Conservation (phyloP, 2,329 filamentous ascomycete species). For the Diaporthe caulivora region DNA sequence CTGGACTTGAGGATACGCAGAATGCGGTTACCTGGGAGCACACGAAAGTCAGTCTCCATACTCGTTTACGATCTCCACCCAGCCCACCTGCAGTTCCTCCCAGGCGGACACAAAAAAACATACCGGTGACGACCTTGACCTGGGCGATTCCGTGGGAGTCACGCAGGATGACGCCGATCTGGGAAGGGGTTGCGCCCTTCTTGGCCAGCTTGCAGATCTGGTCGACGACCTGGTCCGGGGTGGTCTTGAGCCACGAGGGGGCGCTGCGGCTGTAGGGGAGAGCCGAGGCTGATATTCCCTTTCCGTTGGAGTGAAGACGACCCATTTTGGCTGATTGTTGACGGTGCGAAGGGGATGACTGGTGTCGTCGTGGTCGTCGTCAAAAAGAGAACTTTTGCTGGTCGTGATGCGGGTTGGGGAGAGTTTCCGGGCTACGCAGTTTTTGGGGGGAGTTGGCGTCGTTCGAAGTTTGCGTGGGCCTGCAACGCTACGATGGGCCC, state of each 20-base stretch:
- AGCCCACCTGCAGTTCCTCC: background rate
- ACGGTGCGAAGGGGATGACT: conserved; percentile 43
- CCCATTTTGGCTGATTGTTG: conserved; percentile 77
- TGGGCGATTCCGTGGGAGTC: conserved; percentile 98
- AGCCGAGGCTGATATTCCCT: conserved; percentile 97
- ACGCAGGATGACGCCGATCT: conserved; percentile 98
- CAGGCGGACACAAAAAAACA: conserved; percentile 50
- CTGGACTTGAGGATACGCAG: conserved; percentile 97
- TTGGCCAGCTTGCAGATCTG: conserved; percentile 99
- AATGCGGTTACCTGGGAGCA: conserved; percentile 93
- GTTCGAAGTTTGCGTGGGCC: conserved; percentile 31
- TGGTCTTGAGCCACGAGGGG: conserved; percentile 98
- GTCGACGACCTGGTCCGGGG: conserved; percentile 97
- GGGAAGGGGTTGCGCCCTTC: conserved; percentile 98
- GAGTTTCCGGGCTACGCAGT: conserved; percentile 3
- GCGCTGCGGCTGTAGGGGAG: conserved; percentile 95
- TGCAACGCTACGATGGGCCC: background rate
- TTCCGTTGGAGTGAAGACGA: conserved; percentile 99
- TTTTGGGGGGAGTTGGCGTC: conserved; percentile 26
- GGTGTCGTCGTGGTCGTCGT: conserved; percentile 43
- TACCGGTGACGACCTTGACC: conserved; percentile 97
- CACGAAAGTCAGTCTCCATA: conserved; percentile 44
- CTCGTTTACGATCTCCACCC: background rate
- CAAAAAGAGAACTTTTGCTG: conserved; percentile 28
- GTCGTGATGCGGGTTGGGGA: conserved; percentile 36